phyloP scores from a whole-genome alignment of 1,139 yeast genomes.

The Groenewaldozyma sp. region DNA sequence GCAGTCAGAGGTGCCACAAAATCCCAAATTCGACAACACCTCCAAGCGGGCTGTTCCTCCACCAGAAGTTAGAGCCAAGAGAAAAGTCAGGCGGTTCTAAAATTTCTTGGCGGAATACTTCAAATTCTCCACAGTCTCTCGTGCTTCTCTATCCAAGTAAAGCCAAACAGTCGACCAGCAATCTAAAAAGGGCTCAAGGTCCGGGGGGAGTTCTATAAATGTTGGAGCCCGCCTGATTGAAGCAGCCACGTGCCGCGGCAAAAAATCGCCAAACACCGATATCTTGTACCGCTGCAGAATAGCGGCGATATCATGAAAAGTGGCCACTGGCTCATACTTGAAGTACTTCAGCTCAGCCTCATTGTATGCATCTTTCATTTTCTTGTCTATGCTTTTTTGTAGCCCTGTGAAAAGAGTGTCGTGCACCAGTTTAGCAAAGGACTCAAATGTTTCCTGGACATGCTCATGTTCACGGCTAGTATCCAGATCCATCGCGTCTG shows the following conservation, averaged over 20 bases:
- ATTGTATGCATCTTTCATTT: slow-evolving; percentile 49
- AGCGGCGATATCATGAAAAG: slow-evolving; percentile 37
- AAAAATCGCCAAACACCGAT: slow-evolving; percentile 43
- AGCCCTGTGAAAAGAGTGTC: slow-evolving; percentile 38
- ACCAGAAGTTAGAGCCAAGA: too few species aligned
- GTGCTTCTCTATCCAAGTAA: slow-evolving; percentile 4
- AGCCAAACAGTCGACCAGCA: slow-evolving; percentile 45
- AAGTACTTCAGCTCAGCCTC: slow-evolving; percentile 43
- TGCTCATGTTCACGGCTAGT: slow-evolving; percentile 1
- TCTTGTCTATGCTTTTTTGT: slow-evolving; percentile 41
- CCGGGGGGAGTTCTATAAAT: slow-evolving; percentile 14
- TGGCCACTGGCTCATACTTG: slow-evolving; percentile 35
- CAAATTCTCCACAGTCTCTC: not conserved
- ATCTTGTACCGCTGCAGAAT: slow-evolving; percentile 44
- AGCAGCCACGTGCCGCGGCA: slow-evolving; percentile 20
- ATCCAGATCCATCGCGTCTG: slow-evolving; percentile 5
- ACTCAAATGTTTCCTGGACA: slow-evolving; percentile 4
- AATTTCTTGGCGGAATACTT: slow-evolving; percentile 2
- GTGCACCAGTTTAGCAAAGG: slow-evolving; percentile 21
- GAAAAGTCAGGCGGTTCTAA: too few species aligned
- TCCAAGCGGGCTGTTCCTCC: too few species aligned
- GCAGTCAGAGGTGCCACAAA: too few species aligned
- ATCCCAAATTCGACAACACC: too few species aligned
- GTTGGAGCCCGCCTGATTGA: slow-evolving; percentile 13
- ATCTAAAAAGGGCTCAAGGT: slow-evolving; percentile 34